Conservation (phyloP, 2,329 filamentous ascomycete genomes). For the Ceratocystiopsis sp. region DNA sequence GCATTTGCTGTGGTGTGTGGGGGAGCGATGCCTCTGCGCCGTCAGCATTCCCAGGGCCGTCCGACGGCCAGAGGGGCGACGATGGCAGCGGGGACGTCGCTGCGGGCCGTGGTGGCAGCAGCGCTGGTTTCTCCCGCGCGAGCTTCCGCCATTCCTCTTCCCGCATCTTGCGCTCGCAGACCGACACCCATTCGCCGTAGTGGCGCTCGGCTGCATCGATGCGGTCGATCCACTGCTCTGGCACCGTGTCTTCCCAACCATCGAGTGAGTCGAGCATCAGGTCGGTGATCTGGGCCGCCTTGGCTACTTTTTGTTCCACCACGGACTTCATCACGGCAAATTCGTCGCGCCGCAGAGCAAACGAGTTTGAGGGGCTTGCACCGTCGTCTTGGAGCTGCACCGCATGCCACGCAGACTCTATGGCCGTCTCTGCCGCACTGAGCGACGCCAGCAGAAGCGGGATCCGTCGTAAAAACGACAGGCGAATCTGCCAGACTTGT, state of each 20-base stretch:
- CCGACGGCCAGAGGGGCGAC: too few species aligned
- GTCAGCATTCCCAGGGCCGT: slow-evolving; percentile 2
- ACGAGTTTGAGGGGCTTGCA: slow-evolving; percentile 14
- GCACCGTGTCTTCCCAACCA: slow-evolving; percentile 66
- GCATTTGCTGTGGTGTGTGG: too few species aligned
- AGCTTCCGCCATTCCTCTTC: slow-evolving; percentile 37
- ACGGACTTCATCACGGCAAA: slow-evolving; percentile 42
- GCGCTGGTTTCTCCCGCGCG: background rate
- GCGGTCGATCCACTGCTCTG: slow-evolving; percentile 71
- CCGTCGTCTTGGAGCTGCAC: slow-evolving; percentile 19
- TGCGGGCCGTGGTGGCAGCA: background rate
- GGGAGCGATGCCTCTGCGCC: too few species aligned
- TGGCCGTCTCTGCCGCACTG: slow-evolving; percentile 44
- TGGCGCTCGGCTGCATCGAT: slow-evolving; percentile 65
- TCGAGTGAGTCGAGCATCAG: slow-evolving; percentile 76
- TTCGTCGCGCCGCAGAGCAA: slow-evolving; percentile 16
- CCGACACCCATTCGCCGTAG: slow-evolving; percentile 66
- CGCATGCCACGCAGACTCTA: slow-evolving; percentile 49
- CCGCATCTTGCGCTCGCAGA: slow-evolving; percentile 57
- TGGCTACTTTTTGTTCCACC: slow-evolving; percentile 50
- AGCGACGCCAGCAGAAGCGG: slow-evolving; percentile 52
- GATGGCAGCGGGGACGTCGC: too few species aligned
- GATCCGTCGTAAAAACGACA: slow-evolving; percentile 57
- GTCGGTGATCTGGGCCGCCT: slow-evolving; percentile 59
- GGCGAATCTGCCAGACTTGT: slow-evolving; percentile 58